A percentile compares a stretch with the other conserved stretches of the same genome.
phyloP scores from a whole-genome alignment of 2,329 filamentous ascomycete genomes.

The Dothidotthia symphoricarpi region DNA sequence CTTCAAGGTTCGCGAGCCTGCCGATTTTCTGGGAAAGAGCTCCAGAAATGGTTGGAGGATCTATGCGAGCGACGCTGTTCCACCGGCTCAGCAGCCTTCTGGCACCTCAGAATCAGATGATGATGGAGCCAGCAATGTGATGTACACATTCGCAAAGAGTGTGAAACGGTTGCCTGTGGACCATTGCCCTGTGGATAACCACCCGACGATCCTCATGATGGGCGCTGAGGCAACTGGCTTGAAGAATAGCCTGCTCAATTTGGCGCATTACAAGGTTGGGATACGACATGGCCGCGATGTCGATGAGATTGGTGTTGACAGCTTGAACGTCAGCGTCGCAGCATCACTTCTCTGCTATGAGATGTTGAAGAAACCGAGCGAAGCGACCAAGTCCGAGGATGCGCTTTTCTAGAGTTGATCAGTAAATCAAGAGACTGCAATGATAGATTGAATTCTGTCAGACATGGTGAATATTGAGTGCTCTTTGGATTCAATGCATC shows the following conservation, averaged over 20 bases:
- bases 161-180: conserved; percentile 16
- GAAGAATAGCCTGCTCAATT: conserved; percentile 41
- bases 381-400: conserved; percentile 12
- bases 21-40: conserved; percentile 68
- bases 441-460: conserved; percentile 8
- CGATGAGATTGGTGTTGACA: conserved; percentile 67
- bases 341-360: conserved; percentile 71
- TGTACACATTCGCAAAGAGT: conserved; percentile 27
- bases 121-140: conserved; percentile 25
- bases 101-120: conserved; percentile 2
- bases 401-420: conserved; percentile 22
- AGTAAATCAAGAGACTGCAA: background rate
- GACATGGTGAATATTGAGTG: conserved; percentile 2
- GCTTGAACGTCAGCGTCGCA: conserved; percentile 90
- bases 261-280: conserved; percentile 63
- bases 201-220: conserved; percentile 76
- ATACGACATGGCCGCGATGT: conserved; percentile 57
- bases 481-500: background rate
- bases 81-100: conserved; percentile 4
- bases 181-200: conserved; percentile 30
- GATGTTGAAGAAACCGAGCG: conserved; percentile 55
- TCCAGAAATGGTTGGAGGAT: conserved; percentile 74
- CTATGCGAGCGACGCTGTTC: conserved; percentile 64
- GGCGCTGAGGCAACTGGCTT: conserved; percentile 37
- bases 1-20: conserved; percentile 66